Evolutionary conservation across 305 asterid genomes (phyloP), one percentile per base, ranked within the genome.

Genomic region (Ilex paraguariensis): DNA sequence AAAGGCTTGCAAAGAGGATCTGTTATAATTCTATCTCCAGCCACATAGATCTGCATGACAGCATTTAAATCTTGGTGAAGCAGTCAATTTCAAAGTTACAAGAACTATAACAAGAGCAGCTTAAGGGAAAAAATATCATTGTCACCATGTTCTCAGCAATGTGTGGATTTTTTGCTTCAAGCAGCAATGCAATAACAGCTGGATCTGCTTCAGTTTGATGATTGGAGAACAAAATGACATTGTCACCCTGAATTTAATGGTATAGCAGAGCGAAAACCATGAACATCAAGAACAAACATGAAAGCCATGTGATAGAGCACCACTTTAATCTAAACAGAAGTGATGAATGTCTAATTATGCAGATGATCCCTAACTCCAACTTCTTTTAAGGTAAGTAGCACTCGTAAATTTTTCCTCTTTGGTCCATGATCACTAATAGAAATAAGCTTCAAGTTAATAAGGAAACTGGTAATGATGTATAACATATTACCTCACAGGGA

Each of bases 191-290:
- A 51, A 93, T 80, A 71, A 90, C 69, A 57, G 97, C 99, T 62
- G 97, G 99, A 80, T 93, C 97, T 16, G 96, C 99, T 87, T 93
- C 99, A 55, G 94, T 80, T 85, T 93, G 99, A 73, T 93, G 99
- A 81, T 93, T 93, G 66, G 99, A 93, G 70, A 93, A 84, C 70
- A 93, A 75, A 68, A 93, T 80, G 56, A 93, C 73, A 70, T 93
- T 93, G 68, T 87, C 95, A 13, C 99, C 99, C 99, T 93, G 89
- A 69, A 75, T 51, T 60, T 67, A 70, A 36, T 36, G 42, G 42
- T 36, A 36, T 8, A 4, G 1, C 6, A 36, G 42, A 36, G 42
- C 42, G 1, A 36, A 36, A 36, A 36, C 42, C 9, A 36, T 36
- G 7, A 36, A 36, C 4, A 36, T 36, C 42, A 36, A 36, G 42